phyloP scores from a whole-genome alignment of 208 protist species.

The Strigomonas culicis region DNA sequence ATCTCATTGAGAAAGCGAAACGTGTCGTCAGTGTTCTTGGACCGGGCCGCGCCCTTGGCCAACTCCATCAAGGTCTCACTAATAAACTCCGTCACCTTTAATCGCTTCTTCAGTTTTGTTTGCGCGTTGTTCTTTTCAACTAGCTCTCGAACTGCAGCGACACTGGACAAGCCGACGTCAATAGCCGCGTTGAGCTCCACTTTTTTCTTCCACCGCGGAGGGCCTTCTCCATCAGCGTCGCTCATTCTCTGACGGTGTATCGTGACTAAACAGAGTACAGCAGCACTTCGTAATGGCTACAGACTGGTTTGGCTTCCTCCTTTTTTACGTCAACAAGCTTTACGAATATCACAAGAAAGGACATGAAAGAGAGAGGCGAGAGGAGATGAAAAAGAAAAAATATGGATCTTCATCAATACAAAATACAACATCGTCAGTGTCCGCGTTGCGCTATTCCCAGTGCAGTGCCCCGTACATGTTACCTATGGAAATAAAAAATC shows the following conservation, averaged over 20 bases:
- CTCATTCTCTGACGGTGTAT: no score
- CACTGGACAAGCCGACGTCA: slow-evolving; percentile 26
- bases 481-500: no score
- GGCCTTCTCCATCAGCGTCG: no score
- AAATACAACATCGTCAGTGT: no score
- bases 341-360: no score
- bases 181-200: slow-evolving; percentile 36
- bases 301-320: no score
- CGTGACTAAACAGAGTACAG: no score
- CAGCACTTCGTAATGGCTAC: no score
- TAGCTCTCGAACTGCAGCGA: slow-evolving; percentile 44
- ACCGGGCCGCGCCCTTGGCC: slow-evolving; percentile 21
- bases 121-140: slow-evolving; percentile 61
- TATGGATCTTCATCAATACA: no score
- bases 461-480: no score
- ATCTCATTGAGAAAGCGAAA: slow-evolving; percentile 47
- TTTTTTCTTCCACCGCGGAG: neutral
- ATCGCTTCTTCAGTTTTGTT: slow-evolving; percentile 34
- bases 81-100: slow-evolving; percentile 53
- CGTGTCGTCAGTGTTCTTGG: slow-evolving; percentile 12
- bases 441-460: no score
- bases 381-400: slow-evolving; percentile 4
- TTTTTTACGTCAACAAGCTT: no score
- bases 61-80: slow-evolving; percentile 58
- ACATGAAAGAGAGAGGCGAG: neutral